Evolutionary conservation across 257 asterid species (phyloP).

Genomic region (Solanum corneliomulleri): DNA sequence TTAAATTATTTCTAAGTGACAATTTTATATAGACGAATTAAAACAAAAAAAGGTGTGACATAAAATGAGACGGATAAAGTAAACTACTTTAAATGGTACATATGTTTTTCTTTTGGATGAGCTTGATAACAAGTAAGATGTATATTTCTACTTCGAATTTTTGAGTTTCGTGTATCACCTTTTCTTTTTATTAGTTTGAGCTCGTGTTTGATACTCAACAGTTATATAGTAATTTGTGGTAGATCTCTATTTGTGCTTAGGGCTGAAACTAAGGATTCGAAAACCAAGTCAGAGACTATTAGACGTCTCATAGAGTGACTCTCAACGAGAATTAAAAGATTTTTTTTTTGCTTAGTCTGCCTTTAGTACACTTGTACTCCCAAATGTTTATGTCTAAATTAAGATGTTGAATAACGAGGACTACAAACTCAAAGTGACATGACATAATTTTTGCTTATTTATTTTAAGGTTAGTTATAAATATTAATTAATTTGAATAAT

Average conservation of each 20-base stretch:
- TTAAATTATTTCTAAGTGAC: neutral
- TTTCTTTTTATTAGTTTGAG: neutral
- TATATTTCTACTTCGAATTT: too few species aligned
- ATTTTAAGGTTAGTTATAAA: neutral
- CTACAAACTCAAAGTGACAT: neutral
- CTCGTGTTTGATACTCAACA: neutral
- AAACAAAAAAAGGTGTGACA: fast-evolving
- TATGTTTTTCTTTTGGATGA: neutral
- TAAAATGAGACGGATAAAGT: neutral
- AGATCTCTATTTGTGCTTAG: neutral
- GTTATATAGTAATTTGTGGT: neutral
- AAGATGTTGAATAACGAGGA: neutral
- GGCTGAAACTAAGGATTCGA: too few species aligned
- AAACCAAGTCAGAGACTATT: too few species aligned
- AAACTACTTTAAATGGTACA: neutral
- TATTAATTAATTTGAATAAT: too few species aligned
- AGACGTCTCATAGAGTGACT: too few species aligned
- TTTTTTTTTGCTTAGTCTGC: too few species aligned
- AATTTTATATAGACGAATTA: too few species aligned
- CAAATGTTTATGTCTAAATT: neutral
- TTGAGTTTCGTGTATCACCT: neutral
- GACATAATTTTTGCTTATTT: neutral
- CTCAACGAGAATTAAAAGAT: too few species aligned
- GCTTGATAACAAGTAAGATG: neutral
- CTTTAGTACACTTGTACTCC: too few species aligned